Conservation (phyloP, 352 stramenopile species). For the Pythium biforme region DNA sequence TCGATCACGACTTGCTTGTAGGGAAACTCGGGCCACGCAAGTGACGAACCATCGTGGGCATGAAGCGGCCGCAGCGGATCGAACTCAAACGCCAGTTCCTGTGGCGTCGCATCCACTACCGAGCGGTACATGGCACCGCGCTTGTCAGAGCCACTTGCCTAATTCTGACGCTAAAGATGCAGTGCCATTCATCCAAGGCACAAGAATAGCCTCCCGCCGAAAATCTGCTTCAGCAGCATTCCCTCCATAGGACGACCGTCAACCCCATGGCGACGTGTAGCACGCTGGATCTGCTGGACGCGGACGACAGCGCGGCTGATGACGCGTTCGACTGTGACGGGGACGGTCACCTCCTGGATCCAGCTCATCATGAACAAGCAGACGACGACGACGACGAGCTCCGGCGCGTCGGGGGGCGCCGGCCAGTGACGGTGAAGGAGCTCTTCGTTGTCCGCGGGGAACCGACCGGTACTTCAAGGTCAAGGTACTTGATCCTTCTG, state of each 20-base stretch:
- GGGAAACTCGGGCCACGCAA: constrained; percentile 62
- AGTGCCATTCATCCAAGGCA: background rate
- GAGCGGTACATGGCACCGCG: constrained; percentile 48
- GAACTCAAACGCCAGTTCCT: constrained; percentile 49
- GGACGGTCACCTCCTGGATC: background rate
- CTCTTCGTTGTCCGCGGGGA: constrained; percentile 11
- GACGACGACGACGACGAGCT: background rate
- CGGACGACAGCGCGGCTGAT: background rate
- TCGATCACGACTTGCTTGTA: constrained; percentile 71
- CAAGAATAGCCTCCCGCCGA: constrained; percentile 19
- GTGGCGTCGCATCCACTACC: constrained; percentile 25
- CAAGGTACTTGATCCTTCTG: background rate
- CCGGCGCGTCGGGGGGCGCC: background rate
- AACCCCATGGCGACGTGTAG: constrained; percentile 3
- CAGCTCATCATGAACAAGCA: too few species aligned
- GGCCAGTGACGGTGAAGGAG: background rate
- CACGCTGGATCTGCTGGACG: constrained; percentile 22
- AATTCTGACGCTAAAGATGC: too few species aligned
- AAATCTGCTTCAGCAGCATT: too few species aligned
- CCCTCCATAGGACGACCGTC: too few species aligned
- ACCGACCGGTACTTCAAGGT: constrained; percentile 22
- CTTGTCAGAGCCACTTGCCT: background rate
- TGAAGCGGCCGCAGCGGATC: constrained; percentile 52
- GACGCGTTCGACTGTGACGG: background rate
- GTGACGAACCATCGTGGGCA: constrained; percentile 37